A percentile compares a stretch with the other conserved stretches of the same genome.
Evolutionary conservation across 257 asterid species (phyloP).

Genomic region (Leptodermis oblonga): DNA sequence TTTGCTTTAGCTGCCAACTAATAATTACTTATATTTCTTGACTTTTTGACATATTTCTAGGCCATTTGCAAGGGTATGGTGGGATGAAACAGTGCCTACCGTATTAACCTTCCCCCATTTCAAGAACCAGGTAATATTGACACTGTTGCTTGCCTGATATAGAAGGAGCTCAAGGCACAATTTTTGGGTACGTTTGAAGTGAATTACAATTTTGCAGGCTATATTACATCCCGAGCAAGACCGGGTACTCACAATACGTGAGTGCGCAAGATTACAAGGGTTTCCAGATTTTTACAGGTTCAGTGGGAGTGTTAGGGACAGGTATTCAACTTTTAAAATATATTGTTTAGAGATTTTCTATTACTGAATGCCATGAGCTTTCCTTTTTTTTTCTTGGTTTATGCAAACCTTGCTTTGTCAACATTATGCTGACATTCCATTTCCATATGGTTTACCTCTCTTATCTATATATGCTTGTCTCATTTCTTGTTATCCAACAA

Average conservation of each 20-base stretch:
- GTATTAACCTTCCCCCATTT: constrained; percentile 61
- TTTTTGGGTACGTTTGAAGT: background rate
- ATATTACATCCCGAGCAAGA: constrained; percentile 88
- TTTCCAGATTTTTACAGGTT: constrained; percentile 81
- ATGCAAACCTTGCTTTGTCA: background rate
- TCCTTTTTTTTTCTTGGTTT: background rate
- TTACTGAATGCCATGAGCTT: background rate
- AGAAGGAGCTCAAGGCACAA: background rate
- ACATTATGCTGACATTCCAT: background rate
- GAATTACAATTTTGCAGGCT: constrained; percentile 21
- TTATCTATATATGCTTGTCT: background rate
- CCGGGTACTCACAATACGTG: constrained; percentile 66
- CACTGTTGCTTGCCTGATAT: background rate
- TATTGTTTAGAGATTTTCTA: background rate
- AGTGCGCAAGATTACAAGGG: constrained; percentile 83
- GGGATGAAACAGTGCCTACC: constrained; percentile 89
- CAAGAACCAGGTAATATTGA: constrained; percentile 27
- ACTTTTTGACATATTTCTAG: constrained; percentile 9
- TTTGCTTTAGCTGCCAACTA: background rate
- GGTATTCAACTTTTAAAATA: constrained; percentile 22
- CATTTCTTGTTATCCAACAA: background rate
- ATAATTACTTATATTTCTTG: background rate
- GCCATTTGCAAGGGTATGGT: constrained; percentile 84
- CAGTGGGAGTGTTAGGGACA: constrained; percentile 51
- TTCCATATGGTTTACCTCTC: background rate